Conservation (phyloP, 441 rosid species). For the Metrosideros polymorpha region DNA sequence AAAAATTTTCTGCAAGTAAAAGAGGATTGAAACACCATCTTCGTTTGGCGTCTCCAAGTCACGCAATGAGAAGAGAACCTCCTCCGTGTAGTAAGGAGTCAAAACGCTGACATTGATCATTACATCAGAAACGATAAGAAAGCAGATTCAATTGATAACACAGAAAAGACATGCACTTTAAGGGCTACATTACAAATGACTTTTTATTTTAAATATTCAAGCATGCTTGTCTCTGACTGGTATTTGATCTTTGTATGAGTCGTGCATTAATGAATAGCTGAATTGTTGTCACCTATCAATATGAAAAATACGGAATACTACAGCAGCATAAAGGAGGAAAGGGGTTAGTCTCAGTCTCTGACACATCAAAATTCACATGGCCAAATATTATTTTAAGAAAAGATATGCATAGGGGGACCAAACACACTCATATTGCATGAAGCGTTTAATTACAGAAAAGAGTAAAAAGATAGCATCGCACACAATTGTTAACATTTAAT, state of each 20-base stretch:
- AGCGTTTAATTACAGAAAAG: not conserved
- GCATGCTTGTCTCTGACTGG: too few species aligned
- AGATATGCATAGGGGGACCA: not conserved
- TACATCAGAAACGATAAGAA: not conserved
- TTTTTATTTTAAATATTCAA: too few species aligned
- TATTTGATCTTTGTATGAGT: too few species aligned
- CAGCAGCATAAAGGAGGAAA: not conserved
- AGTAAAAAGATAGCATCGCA: not conserved
- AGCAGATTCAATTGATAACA: not conserved
- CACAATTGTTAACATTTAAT: not conserved
- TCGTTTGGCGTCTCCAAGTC: conserved; percentile 83
- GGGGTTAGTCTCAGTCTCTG: not conserved
- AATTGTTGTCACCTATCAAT: not conserved
- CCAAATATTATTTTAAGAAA: not conserved
- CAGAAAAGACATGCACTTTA: not conserved
- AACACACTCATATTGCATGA: not conserved
- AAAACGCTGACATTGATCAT: conserved; percentile 51
- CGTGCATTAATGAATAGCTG: not conserved
- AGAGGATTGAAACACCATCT: conserved; percentile 97
- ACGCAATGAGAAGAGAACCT: conserved; percentile 77
- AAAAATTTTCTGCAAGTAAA: conserved; percentile 96
- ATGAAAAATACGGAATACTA: not conserved
- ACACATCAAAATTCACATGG: not conserved
- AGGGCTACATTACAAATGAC: too few species aligned
- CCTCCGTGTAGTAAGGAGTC: conserved; percentile 98